A percentile compares a stretch with the other conserved stretches of the same genome.
Conservation (phyloP, 2,329 filamentous ascomycete genomes). For the Lecanoromycetidae sp. region DNA sequence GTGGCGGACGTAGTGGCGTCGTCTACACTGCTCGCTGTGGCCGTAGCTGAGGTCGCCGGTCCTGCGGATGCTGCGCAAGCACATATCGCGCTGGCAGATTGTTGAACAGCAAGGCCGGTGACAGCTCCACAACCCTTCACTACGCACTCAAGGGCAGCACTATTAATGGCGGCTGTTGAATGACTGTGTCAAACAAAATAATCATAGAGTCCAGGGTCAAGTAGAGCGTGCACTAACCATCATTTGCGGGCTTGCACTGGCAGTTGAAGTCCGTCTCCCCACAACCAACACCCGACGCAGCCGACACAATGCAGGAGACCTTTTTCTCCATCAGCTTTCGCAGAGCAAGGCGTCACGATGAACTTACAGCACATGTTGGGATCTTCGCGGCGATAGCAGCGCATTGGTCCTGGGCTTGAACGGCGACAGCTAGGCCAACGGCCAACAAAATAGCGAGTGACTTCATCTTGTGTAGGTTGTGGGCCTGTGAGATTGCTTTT, state of each 20-base stretch:
- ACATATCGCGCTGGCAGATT: slow-evolving; percentile 14
- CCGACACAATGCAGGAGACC: slow-evolving; percentile 9
- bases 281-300: slow-evolving; percentile 13
- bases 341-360: background rate
- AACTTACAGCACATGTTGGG: slow-evolving; percentile 14
- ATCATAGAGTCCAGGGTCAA: too few relatives aligned
- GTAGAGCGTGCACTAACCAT: background rate
- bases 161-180: slow-evolving; percentile 12
- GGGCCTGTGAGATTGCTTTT: background rate
- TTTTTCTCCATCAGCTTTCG: background rate
- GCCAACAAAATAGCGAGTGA: slow-evolving; percentile 5
- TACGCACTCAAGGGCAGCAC: slow-evolving; percentile 12
- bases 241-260: slow-evolving; percentile 13
- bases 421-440: slow-evolving; percentile 13
- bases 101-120: slow-evolving; percentile 12
- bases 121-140: slow-evolving; percentile 13
- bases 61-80: slow-evolving; percentile 13
- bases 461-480: slow-evolving; percentile 9
- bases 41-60: slow-evolving; percentile 3
- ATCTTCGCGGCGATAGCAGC: slow-evolving; percentile 13
- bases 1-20: background rate
- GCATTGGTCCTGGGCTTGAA: slow-evolving; percentile 15
- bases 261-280: slow-evolving; percentile 12
- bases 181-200: too few relatives aligned
- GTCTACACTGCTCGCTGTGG: slow-evolving; percentile 1